Percentiles rank a stretch among this genome's conserved stretches.
Conservation (phyloP, 768 basidiomycete species). For the Tylopilus sp. region DNA sequence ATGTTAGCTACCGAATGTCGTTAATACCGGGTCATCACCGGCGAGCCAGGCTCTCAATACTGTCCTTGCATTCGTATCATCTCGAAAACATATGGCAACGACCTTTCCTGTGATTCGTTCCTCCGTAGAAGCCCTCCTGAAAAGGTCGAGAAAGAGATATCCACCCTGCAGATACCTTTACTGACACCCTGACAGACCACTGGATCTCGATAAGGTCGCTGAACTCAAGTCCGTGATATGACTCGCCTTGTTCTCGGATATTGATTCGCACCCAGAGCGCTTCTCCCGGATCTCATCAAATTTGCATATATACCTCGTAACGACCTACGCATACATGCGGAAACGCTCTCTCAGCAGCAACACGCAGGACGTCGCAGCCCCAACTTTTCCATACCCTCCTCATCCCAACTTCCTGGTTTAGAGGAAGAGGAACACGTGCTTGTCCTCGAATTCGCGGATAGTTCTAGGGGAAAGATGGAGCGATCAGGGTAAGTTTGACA, state of each 20-base stretch:
- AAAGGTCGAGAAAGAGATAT: conserved; percentile 45
- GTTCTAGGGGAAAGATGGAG: conserved; percentile 33
- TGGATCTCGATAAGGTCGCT: conserved; percentile 74
- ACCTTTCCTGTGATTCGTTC: conserved; percentile 73
- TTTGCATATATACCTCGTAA: conserved; percentile 77
- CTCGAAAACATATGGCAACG: conserved; percentile 73
- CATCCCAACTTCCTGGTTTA: conserved; percentile 25
- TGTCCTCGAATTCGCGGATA: conserved; percentile 49
- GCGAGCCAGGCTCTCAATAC: conserved; percentile 73
- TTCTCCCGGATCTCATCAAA: conserved; percentile 76
- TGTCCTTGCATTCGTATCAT: conserved; percentile 82
- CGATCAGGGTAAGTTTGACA: conserved; percentile 22
- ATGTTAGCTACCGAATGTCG: conserved; percentile 1
- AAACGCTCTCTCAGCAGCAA: conserved; percentile 23
- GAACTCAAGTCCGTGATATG: conserved; percentile 65
- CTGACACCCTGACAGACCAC: conserved; percentile 48
- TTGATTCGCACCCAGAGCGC: conserved; percentile 44
- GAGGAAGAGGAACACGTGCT: conserved; percentile 47
- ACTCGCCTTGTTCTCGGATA: background rate
- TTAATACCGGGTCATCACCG: no score
- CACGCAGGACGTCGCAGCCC: conserved; percentile 36
- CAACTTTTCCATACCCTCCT: conserved; percentile 36
- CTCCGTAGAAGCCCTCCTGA: conserved; percentile 79
- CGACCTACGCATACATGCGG: conserved; percentile 54
- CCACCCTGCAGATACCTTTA: background rate